phyloP scores from a whole-genome alignment of 768 basidiomycete species.

The Lactarius vividus region DNA sequence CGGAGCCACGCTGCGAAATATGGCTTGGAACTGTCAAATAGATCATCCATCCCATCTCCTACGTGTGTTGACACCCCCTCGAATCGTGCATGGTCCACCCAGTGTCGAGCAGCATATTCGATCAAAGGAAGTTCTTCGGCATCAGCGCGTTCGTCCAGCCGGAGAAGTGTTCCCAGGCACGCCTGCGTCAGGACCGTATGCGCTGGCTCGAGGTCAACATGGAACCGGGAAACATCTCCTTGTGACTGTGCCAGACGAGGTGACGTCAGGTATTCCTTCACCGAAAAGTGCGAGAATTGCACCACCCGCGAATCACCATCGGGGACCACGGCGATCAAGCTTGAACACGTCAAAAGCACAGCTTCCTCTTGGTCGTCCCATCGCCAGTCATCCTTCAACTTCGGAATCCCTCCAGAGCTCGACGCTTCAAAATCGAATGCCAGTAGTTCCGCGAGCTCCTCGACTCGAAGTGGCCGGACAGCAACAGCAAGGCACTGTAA shows the following conservation, averaged over 20 bases:
- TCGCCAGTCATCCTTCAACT: too few relatives aligned
- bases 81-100: neutral
- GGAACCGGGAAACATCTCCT: neutral
- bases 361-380: neutral
- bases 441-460: neutral
- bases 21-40: neutral
- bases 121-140: neutral
- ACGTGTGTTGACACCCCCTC: neutral
- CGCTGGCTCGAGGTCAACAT: neutral
- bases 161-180: neutral
- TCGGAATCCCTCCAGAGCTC: neutral
- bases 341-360: neutral
- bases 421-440: neutral
- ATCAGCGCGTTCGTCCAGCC: neutral
- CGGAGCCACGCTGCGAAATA: neutral
- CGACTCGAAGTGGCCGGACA: too few relatives aligned
- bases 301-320: neutral
- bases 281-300: neutral
- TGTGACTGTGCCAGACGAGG: neutral
- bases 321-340: neutral
- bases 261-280: neutral
- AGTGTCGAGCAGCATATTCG: neutral
- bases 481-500: too few relatives aligned
- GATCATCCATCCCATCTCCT: neutral
- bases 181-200: neutral